Conservation (phyloP, 345 rosid species). For the Eucalyptus virginea region DNA sequence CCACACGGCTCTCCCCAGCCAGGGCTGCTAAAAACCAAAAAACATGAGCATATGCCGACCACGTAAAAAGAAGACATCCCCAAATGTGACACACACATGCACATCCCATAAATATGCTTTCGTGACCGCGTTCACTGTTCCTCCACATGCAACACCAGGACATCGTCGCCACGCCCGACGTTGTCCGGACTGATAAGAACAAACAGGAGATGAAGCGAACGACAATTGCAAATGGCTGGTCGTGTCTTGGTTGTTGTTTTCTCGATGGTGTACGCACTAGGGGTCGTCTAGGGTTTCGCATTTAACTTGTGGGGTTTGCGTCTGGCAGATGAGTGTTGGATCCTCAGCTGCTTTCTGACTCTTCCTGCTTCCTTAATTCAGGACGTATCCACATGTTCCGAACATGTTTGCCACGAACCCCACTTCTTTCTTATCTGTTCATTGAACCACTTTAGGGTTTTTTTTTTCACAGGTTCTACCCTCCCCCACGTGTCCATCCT, state of each 20-base stretch:
- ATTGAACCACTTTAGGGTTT: not conserved
- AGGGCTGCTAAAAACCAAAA: not conserved
- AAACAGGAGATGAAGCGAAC: not conserved
- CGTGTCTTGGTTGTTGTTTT: not conserved
- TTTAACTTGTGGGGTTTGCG: not conserved
- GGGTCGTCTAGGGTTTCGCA: not conserved
- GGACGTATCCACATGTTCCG: not conserved
- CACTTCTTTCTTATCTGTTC: not conserved
- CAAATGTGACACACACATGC: not conserved
- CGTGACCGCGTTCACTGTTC: constrained; percentile 8
- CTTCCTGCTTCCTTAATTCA: not conserved
- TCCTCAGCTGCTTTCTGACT: constrained; percentile 10
- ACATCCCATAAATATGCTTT: not conserved
- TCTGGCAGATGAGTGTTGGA: not conserved
- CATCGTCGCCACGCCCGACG: not conserved
- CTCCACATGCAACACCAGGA: constrained; percentile 9
- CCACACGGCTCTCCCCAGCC: not conserved
- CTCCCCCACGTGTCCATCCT: not conserved
- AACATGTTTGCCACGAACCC: not conserved
- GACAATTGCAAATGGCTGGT: not conserved
- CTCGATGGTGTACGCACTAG: not conserved
- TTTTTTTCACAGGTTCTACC: not conserved
- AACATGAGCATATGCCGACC: not conserved
- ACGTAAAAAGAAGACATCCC: not conserved
- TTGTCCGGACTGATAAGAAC: not conserved